Base-by-base conservation (phyloP, 2,329 filamentous ascomycete species). In the Ophiostoma perfectum region DNA sequence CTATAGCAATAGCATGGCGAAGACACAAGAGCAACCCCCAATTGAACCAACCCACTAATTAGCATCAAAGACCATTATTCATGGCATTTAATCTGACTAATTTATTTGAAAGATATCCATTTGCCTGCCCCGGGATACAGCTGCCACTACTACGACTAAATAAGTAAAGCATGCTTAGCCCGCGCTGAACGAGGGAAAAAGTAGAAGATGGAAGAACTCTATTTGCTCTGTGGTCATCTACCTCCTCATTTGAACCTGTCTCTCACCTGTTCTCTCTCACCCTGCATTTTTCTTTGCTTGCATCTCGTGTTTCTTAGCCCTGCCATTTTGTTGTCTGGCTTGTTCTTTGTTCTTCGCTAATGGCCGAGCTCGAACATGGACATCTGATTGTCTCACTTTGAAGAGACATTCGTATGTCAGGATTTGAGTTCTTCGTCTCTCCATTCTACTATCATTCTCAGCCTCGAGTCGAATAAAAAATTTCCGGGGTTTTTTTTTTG, bases 371-470 rank as follows among this genome's bases (percentile, higher is more conserved):
- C 27, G 49, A 9, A 27, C 14, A 27, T 55, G 18, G 49, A 36
- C 49, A n/a, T 36, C 49, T 55, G n/a, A 55, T 55, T 55, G 49
- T 55, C 49, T 55, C 49, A 55, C 49, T 18, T 27, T n/a, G 49
- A 11, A 55, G 18, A 55, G 7, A 27, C n/a, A 55, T 55, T 36
- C 27, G n/a, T 27, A 18, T 36, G 49, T 55, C 27, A 18, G 8
- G 3, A 27, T 11, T 45, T 27, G 27, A 27, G 27, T 55, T 55
- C 18, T 55, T 27, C 2, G 27, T 55, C n/a, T 11, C n/a, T 36
- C 49, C 18, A 27, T 55, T 27, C 18, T 55, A 55, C 18, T 27
- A 9, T 9, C 49, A 11, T 55, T n/a, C 49, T 55, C 49, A 55
- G 49, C 49, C 49, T 55, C 7, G 49, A 27, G 18, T 9, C 27